These are phyloP conservation scores for Podospora didyma DNA, from an alignment of 495 filamentous ascomycete species.

Conservation along the genomic window DNA sequence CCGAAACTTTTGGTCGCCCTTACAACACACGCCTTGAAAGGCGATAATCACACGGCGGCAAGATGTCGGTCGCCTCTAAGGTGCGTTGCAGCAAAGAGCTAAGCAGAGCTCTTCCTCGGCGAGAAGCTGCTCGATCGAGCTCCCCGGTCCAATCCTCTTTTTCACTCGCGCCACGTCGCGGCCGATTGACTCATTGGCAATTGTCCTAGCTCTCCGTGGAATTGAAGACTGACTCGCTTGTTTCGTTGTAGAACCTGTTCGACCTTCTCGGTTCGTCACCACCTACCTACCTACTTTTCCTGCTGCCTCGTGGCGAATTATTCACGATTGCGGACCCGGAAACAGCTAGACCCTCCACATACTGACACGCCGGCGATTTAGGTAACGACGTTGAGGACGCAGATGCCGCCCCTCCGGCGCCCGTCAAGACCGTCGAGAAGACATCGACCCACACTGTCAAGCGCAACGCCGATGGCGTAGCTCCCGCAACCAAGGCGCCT, in stretches of 20 bases:
- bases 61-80: constrained; percentile 63
- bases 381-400: constrained; percentile 89
- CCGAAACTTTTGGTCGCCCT: constrained; percentile 21
- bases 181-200: constrained; percentile 2
- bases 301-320: background rate
- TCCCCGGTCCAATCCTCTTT: background rate
- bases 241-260: constrained; percentile 65
- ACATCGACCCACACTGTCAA: constrained; percentile 73
- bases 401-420: constrained; percentile 64
- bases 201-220: background rate
- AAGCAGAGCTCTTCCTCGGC: background rate
- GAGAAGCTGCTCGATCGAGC: background rate
- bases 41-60: constrained; percentile 41
- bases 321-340: background rate
- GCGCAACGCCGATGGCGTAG: constrained; percentile 81
- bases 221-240: constrained; percentile 23
- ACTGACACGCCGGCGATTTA: constrained; percentile 12
- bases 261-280: constrained; percentile 71
- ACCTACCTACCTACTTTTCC: background rate
- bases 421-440: constrained; percentile 84
- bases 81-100: constrained; percentile 35
- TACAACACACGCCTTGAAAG: constrained; percentile 23
- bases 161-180: constrained; percentile 2
- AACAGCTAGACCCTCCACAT: constrained; percentile 1
- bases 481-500: constrained; percentile 52